Base-by-base conservation (phyloP, 345 rosid genomes). In the Populus simonii region DNA sequence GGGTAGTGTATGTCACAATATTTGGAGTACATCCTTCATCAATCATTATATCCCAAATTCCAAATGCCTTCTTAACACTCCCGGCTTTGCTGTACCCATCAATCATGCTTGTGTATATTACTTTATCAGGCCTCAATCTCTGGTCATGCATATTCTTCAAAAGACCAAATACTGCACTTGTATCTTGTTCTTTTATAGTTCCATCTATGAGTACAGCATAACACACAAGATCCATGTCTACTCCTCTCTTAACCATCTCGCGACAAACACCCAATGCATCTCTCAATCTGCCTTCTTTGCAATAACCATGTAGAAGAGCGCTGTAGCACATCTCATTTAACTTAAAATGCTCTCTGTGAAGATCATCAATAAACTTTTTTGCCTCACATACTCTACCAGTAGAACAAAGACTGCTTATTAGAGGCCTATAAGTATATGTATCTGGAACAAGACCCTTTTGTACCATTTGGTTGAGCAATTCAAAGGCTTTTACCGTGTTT, bases 261-360 rank as follows among this genome's bases (percentile, higher is more conserved):
- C 78, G 74, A 80, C 90, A 91, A 75, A 88, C 83, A 71, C 74
- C 77, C 74, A 89, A 36, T 5, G 98, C 99, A 18, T 96, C 96
- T 55, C 82, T 76, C 36, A 96, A 65, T 83, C 88, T 88, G 63
- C 99, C 99, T 88, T 89, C 96, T 79, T 88, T 87, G 81, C 97
- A 92, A 79, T 85, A 93, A 61, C 98, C 99, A 35, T 87, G 89
- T 18, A 96, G 81, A 43, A 96, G 90, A 35, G 89, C 89, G 71
- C 97, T 82, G 63, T 90, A 93, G 74, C 99, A 96, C 83, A 93
- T 87, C 84, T 92, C 97, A 79, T 96, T 96, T 79, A 96, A 80
- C 83, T 81, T 86, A 43, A 38, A 71, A 78, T 87, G 85, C 80
- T 81, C 85, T 63, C 66, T 83, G 71, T 92, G 92, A 76, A 96